A percentile compares a stretch with the other conserved stretches of the same genome.
phyloP scores from a whole-genome alignment of 208 protist genomes.

The Crithidia bombi region DNA sequence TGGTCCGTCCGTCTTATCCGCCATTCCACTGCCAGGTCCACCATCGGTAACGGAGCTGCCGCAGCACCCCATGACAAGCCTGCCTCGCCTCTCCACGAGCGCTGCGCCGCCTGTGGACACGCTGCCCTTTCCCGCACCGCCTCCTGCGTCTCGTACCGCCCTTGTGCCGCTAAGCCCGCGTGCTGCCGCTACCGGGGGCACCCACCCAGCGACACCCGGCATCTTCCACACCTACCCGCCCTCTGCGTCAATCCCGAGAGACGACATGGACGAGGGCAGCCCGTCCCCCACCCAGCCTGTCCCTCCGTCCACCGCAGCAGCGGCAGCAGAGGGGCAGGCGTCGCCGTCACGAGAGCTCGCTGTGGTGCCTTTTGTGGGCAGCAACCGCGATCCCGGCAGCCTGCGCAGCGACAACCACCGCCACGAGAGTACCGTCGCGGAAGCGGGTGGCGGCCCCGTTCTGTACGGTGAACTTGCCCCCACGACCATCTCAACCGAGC shows the following conservation, averaged over 20 bases:
- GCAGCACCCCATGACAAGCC: not conserved
- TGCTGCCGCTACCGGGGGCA: not conserved
- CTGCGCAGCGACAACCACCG: not conserved
- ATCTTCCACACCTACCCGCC: slow-evolving; percentile 13
- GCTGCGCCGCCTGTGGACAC: not conserved
- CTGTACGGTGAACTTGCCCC: slow-evolving; percentile 28
- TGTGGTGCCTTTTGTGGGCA: slow-evolving; percentile 27
- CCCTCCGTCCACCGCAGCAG: not conserved
- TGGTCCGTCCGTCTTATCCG: not conserved
- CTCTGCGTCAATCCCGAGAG: not conserved
- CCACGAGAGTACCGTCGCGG: not conserved
- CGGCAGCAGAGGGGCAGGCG: not conserved
- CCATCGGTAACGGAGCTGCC: not conserved
- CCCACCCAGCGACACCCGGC: not conserved
- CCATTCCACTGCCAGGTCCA: not conserved
- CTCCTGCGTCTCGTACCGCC: not conserved
- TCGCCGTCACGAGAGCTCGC: slow-evolving; percentile 22
- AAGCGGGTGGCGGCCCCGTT: not conserved
- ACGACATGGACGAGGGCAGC: not conserved
- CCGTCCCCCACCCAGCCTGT: not conserved
- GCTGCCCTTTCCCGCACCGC: not conserved
- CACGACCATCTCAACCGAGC: slow-evolving; percentile 27
- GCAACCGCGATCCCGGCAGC: slow-evolving; percentile 5
- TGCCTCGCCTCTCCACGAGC: slow-evolving; percentile 10
- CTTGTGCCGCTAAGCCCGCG: slow-evolving; percentile 6